These are phyloP conservation scores for Epichloe aotearoae DNA, from an alignment of 2,329 filamentous ascomycete genomes.

Conservation along the genomic window DNA sequence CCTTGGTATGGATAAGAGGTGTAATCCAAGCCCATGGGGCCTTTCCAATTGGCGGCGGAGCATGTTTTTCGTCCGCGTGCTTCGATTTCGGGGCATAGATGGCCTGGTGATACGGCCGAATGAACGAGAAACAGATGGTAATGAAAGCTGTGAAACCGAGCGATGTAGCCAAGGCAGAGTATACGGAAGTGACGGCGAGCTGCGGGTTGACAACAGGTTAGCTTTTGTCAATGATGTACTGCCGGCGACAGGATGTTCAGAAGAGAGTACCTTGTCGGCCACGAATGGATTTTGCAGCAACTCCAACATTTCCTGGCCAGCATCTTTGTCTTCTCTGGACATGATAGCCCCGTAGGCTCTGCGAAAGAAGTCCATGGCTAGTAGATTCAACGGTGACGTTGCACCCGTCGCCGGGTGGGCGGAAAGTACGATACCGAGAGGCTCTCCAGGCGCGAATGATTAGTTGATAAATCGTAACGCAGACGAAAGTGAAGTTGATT, in stretches of 20 bases:
- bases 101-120: constrained; percentile 80
- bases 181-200: constrained; percentile 41
- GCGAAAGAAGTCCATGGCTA: background rate
- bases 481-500: background rate
- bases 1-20: constrained; percentile 65
- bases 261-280: constrained; percentile 6
- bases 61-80: constrained; percentile 80
- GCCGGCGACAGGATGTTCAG: no score
- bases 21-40: constrained; percentile 79
- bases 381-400: background rate
- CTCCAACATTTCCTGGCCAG: constrained; percentile 31
- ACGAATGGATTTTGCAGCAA: constrained; percentile 39
- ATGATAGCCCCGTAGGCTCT: background rate
- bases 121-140: constrained; percentile 69
- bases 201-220: constrained; percentile 4
- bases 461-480: background rate
- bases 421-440: background rate
- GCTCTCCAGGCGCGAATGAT: background rate
- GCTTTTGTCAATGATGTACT: no score
- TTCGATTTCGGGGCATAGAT: constrained; percentile 93
- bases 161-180: constrained; percentile 69
- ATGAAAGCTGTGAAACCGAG: constrained; percentile 61
- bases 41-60: constrained; percentile 74
- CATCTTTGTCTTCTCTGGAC: constrained; percentile 11
- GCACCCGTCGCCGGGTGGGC: background rate